A percentile compares a stretch with the other conserved stretches of the same genome.
These are phyloP conservation scores for Colletotrichum echinochloae DNA, from an alignment of 2,329 filamentous ascomycete species.

Conservation along the genomic window DNA sequence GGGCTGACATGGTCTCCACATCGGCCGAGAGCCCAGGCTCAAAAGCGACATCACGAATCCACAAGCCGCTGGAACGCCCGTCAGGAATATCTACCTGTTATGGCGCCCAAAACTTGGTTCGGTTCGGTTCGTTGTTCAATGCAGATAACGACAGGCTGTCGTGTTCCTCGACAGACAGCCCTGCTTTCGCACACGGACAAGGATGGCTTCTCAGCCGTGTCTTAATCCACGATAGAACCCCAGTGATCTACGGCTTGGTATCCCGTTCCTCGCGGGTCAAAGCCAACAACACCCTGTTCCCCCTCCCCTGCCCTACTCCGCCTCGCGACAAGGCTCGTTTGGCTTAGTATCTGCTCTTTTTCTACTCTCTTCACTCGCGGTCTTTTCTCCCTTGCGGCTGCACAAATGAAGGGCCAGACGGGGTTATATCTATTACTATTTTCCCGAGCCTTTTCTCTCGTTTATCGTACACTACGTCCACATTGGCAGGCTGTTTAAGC, in stretches of 20 bases:
- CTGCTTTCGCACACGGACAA: constrained; percentile 10
- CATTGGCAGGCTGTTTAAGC: constrained; percentile 4
- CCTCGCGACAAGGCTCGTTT: constrained; percentile 16
- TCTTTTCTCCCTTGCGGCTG: constrained; percentile 1
- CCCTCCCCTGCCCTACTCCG: constrained; percentile 7
- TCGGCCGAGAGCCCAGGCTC: background rate
- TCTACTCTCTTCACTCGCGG: background rate
- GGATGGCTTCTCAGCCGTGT: constrained; percentile 34
- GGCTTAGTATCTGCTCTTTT: constrained; percentile 11
- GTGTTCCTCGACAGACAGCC: constrained; percentile 12
- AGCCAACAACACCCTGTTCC: constrained; percentile 12
- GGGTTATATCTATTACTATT: background rate
- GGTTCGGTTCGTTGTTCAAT: background rate
- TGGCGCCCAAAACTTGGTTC: background rate
- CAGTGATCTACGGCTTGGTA: constrained; percentile 19
- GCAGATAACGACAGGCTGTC: background rate
- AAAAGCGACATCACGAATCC: background rate
- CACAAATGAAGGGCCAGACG: background rate
- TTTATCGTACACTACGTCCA: background rate
- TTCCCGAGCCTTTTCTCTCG: background rate
- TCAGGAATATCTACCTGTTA: background rate
- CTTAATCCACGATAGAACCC: constrained; percentile 22
- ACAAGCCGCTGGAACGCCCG: background rate
- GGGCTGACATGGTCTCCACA: background rate
- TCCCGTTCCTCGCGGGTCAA: constrained; percentile 18